Evolutionary conservation across 2,329 filamentous ascomycete genomes (phyloP), one percentile per base, ranked within the genome.

Genomic region (Gremmenia infestans): DNA sequence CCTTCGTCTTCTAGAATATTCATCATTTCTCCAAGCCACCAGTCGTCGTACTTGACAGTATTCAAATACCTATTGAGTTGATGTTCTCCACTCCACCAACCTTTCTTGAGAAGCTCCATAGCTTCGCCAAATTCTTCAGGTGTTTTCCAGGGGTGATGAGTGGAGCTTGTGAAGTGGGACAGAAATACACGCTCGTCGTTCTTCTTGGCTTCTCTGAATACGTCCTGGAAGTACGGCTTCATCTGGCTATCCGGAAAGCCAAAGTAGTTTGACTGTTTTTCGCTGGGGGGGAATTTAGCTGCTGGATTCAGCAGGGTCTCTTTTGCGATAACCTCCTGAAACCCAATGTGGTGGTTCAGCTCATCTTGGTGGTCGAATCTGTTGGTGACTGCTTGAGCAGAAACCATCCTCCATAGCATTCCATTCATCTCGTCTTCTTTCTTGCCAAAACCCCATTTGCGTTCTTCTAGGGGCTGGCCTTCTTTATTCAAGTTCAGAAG

Each of bases 81-180:
- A 52, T 60, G 47, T 53, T 57, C 48, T 49, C 57, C 52, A 37
- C 55, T 17, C 56, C 57, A 54, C 39, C 51, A 19, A 59, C 62
- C 32, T 42, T 55, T 36, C 58, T 58, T 66, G 28, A 74, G 65
- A 50, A 66, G 64, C 5, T 68, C 61, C 57, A 72, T 67, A n/a
- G 67, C 67, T 7, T 64, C 54, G 8, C 62, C 59, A 53, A 70
- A 69, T 1, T 63, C 61, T 2, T 63, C 54, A 2, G 74, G 74
- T 5, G 68, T 66, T 15, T 60, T 66, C 73, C 74, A 77, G 0
- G 74, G 73, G 60, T 78, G 76, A 59, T 78, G 74, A 1, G 70
- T 72, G 14, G 69, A 66, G 54, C 67, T 70, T 19, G 71, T 73
- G 42, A 73, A 60, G 57, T 73, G 70, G 9, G 68, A 68, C 37